These are phyloP conservation scores for Aspergillus tubingensis DNA, from an alignment of 2,329 filamentous ascomycete genomes.

Conservation along the genomic window DNA sequence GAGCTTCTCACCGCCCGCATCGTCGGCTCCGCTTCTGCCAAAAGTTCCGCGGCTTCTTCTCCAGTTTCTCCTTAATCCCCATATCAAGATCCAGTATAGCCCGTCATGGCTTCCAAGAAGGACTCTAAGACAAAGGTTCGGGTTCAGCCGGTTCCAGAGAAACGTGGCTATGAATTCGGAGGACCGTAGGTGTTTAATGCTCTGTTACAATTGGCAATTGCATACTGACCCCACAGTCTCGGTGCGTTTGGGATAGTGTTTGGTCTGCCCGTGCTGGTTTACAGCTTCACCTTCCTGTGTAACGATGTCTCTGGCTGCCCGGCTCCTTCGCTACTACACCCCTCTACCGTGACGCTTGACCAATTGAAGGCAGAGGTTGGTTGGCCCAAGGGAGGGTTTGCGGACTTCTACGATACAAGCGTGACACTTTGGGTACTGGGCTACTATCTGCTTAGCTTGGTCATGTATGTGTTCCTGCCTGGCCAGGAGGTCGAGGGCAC, in stretches of 20 bases:
- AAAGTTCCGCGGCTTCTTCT: neutral
- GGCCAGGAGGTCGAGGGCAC: slow-evolving; percentile 71
- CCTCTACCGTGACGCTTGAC: slow-evolving; percentile 69
- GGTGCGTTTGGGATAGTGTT: slow-evolving; percentile 78
- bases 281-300: slow-evolving; percentile 79
- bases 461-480: slow-evolving; percentile 76
- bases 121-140: slow-evolving; percentile 31
- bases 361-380: slow-evolving; percentile 77
- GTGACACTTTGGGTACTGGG: slow-evolving; percentile 70
- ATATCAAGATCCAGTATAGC: neutral
- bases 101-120: slow-evolving; percentile 37
- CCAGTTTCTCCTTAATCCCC: neutral
- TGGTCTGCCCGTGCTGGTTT: slow-evolving; percentile 75
- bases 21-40: slow-evolving; percentile 3
- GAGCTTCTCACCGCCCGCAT: slow-evolving; percentile 2
- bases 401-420: slow-evolving; percentile 68
- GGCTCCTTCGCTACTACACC: slow-evolving; percentile 74
- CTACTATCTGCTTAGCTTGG: slow-evolving; percentile 75
- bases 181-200: slow-evolving; percentile 45
- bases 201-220: neutral
- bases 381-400: slow-evolving; percentile 73
- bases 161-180: slow-evolving; percentile 50
- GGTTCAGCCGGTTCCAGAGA: slow-evolving; percentile 41
- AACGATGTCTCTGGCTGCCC: slow-evolving; percentile 93
- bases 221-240: slow-evolving; percentile 52